Base-by-base conservation (phyloP, 805 yeast species). In the Maudiozyma pseudohumilis region DNA sequence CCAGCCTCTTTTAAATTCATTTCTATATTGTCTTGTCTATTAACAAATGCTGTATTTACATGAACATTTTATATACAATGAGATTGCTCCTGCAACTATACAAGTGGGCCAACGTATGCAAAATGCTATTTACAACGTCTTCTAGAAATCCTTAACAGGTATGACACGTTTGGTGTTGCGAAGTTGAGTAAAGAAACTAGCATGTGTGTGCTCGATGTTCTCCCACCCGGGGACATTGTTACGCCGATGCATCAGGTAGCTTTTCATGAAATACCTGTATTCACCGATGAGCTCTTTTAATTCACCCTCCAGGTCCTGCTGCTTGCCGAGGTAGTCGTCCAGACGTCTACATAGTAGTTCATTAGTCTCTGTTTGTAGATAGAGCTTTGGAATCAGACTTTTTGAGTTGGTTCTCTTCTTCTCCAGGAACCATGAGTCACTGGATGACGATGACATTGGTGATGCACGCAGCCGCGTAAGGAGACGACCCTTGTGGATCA, bases 211-310 rank as follows among this genome's bases (percentile, higher is more conserved):
- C 38, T 56, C 60, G 11, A 50, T 35, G 17, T 29, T 19, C 4
- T 42, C 44, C 62, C 61, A 56, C 15, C 40, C 40, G 3, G 36
- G 35, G n/a, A 54, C 44, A 13, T 39, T 29, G 13, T 32, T 38
- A 39, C 58, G 40, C 9, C 54, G 47, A 22, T 42, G 40, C 56
- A 55, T 45, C 38, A 55, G 36, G 38, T 50, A 49, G 36, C 42
- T 44, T 26, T 52, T 56, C 63, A 64, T 61, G 12, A 55, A 48
- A 39, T 53, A 52, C 19, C 63, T 62, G 43, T 61, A 61, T 11
- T 43, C 29, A 15, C 35, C 35, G 9, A 42, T 40, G 29, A 62
- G 47, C 11, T 44, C 37, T 9, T 32, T 23, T 8, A 59, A 18
- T 16, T 40, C 46, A 4, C 33, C 36, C 5, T 46, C 45, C 9